These are phyloP conservation scores for Trypanosoma caninum DNA, from an alignment of 208 protist species.

Conservation along the genomic window DNA sequence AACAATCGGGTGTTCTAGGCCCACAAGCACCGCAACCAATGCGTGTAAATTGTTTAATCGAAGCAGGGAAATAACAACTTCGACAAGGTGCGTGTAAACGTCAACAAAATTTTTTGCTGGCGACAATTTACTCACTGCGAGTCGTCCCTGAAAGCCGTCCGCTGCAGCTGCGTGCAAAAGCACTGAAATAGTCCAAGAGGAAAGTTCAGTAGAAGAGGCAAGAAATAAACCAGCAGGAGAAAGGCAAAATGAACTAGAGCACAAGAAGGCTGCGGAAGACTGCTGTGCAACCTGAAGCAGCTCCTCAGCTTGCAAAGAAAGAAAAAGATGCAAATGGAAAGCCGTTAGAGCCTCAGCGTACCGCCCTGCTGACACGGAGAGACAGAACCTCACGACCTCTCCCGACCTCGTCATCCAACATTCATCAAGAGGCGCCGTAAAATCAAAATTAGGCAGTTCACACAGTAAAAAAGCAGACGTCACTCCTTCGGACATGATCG, in stretches of 20 bases:
- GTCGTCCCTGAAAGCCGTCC: conserved; percentile 22
- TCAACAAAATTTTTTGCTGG: not conserved
- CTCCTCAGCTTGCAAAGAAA: conserved; percentile 35
- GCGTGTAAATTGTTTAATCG: conserved; percentile 57
- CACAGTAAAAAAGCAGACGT: not conserved
- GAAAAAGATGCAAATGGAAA: conserved; percentile 42
- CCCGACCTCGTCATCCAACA: not conserved
- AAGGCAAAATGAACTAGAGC: conserved; percentile 25
- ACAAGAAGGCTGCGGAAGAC: conserved; percentile 29
- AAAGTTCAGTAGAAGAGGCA: conserved; percentile 35
- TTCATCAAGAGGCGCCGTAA: not conserved
- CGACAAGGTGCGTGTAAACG: conserved; percentile 26
- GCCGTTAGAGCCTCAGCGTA: conserved; percentile 48
- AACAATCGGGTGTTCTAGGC: conserved; percentile 44
- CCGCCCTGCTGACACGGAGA: conserved; percentile 29
- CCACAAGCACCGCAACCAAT: conserved; percentile 37
- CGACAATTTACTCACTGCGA: not conserved
- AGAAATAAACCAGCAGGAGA: conserved; percentile 43
- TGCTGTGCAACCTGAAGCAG: conserved; percentile 28
- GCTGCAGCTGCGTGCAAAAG: conserved; percentile 46
- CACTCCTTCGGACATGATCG: not conserved
- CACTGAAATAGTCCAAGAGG: conserved; percentile 42
- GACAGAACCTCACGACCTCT: conserved; percentile 25
- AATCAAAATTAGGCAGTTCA: not conserved
- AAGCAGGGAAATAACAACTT: conserved; percentile 48